Conservation (phyloP, 192 early-diverging fungal species). For the Coemansia sp. region DNA sequence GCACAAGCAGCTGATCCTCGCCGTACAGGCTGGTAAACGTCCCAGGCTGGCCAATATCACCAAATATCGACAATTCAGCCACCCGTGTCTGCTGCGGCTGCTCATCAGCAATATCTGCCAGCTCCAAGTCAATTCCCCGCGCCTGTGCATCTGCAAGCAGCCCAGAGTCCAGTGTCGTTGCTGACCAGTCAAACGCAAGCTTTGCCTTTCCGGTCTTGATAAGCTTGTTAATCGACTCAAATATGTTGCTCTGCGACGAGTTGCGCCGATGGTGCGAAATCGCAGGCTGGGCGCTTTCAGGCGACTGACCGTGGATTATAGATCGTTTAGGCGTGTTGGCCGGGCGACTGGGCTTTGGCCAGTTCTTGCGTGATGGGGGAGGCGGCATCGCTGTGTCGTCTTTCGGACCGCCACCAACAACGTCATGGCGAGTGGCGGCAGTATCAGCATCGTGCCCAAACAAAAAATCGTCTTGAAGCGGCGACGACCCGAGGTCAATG, state of each 20-base stretch:
- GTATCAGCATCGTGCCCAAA: not conserved
- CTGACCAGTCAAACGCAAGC: conserved; percentile 40
- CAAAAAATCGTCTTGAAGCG: conserved; percentile 13
- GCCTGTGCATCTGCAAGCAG: conserved; percentile 27
- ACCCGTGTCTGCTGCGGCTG: not conserved
- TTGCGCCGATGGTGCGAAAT: conserved; percentile 12
- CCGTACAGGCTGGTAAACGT: conserved; percentile 44
- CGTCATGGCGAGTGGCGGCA: not conserved
- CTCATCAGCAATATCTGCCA: conserved; percentile 1
- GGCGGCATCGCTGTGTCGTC: not conserved
- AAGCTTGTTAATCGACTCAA: conserved; percentile 36
- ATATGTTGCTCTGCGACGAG: conserved; percentile 27
- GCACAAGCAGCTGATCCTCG: conserved; percentile 10
- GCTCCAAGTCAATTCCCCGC: conserved; percentile 25
- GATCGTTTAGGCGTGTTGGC: not conserved
- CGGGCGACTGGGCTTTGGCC: not conserved
- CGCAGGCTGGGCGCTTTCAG: not conserved
- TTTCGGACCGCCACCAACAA: not conserved
- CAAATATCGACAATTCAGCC: conserved; percentile 21
- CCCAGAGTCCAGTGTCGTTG: conserved; percentile 12
- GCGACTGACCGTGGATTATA: not conserved
- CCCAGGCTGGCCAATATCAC: conserved; percentile 43
- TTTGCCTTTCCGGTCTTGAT: conserved; percentile 44
- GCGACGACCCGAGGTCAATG: conserved; percentile 21
- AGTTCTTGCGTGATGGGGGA: not conserved